Evolutionary conservation across 2,329 filamentous ascomycete species (phyloP).

Genomic region (Colletotrichum lupini): DNA sequence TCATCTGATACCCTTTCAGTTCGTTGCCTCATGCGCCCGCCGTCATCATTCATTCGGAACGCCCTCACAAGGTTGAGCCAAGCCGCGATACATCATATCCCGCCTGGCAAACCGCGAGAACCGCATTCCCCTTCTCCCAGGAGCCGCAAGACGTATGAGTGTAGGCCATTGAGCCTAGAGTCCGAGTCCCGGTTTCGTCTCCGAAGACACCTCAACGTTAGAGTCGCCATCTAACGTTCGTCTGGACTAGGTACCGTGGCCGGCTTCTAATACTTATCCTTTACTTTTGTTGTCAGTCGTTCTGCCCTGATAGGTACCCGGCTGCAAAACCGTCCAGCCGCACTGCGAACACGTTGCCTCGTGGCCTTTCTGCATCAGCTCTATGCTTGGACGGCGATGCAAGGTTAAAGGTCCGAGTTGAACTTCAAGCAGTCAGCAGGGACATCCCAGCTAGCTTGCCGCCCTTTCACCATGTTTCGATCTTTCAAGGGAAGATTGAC

Average conservation of each 20-base stretch:
- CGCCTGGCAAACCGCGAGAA: background rate
- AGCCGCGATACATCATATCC: background rate
- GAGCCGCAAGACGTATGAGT: background rate
- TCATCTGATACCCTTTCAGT: constrained; percentile 7
- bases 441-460: background rate
- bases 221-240: background rate
- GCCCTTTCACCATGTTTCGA: constrained; percentile 38
- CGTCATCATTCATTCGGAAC: background rate
- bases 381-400: constrained; percentile 25
- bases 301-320: background rate
- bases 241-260: background rate
- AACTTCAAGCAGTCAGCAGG: constrained; percentile 22
- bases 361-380: constrained; percentile 11
- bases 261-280: background rate
- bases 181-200: background rate
- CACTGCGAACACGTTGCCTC: background rate
- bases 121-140: background rate
- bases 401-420: constrained; percentile 24
- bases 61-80: background rate
- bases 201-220: background rate
- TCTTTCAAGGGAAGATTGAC: constrained; percentile 40
- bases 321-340: background rate
- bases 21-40: constrained; percentile 6
- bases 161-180: background rate
- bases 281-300: too few relatives aligned